Evolutionary conservation across 1,139 yeast species (phyloP).

Genomic region (Waltiozyma sp.): DNA sequence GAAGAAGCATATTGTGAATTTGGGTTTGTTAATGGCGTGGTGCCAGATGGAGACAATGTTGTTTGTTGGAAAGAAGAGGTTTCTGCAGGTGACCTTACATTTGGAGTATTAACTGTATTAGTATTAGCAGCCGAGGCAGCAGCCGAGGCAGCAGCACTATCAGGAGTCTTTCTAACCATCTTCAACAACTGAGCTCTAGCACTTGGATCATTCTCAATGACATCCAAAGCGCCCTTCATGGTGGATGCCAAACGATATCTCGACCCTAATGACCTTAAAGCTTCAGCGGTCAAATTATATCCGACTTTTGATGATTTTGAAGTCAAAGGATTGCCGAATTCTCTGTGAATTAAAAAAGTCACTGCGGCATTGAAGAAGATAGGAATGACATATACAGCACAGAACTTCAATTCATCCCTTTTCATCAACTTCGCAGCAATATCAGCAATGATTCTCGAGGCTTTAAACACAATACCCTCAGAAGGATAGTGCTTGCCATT

Average conservation of each 20-base stretch:
- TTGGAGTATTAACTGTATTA: background rate
- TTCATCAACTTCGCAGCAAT: constrained; percentile 50
- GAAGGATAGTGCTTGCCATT: constrained; percentile 27
- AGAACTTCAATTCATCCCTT: constrained; percentile 38
- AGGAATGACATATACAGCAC: constrained; percentile 46
- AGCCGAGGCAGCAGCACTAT: background rate
- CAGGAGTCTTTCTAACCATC: constrained; percentile 8
- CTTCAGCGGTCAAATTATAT: constrained; percentile 34
- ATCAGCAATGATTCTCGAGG: constrained; percentile 69
- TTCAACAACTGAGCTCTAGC: constrained; percentile 14
- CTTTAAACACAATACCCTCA: constrained; percentile 79
- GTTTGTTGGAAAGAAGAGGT: background rate
- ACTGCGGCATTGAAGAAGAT: constrained; percentile 57
- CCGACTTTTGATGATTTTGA: constrained; percentile 53
- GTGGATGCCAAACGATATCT: constrained; percentile 27
- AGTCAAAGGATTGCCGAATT: constrained; percentile 44
- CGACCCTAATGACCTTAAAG: constrained; percentile 40
- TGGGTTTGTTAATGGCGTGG: background rate
- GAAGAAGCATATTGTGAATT: background rate
- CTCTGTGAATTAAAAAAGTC: constrained; percentile 67
- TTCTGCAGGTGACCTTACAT: background rate
- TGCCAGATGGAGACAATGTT: background rate
- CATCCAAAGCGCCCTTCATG: constrained; percentile 12
- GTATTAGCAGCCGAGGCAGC: constrained; percentile 2
- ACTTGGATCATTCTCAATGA: constrained; percentile 12